phyloP scores from a whole-genome alignment of 2,329 filamentous ascomycete genomes.

The Neonectria coccinea region DNA sequence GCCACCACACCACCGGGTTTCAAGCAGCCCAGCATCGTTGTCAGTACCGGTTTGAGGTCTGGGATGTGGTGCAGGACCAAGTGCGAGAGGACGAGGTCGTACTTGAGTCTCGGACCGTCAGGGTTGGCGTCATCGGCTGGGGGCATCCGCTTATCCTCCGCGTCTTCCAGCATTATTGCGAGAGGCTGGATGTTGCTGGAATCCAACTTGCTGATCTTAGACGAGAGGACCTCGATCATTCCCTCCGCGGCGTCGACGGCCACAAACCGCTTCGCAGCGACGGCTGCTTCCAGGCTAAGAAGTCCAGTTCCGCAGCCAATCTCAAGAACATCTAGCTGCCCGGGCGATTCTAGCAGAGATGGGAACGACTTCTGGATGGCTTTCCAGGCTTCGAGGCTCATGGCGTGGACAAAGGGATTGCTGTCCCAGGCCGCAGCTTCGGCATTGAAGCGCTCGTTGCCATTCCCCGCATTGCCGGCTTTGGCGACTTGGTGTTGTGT shows the following conservation, averaged over 20 bases:
- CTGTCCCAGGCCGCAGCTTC: conserved; percentile 67
- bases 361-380: conserved; percentile 44
- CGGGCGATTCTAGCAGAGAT: conserved; percentile 10
- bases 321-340: conserved; percentile 60
- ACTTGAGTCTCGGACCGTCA: conserved; percentile 51
- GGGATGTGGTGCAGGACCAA: conserved; percentile 68
- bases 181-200: conserved; percentile 59
- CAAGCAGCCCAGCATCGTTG: conserved; percentile 60
- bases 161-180: conserved; percentile 60
- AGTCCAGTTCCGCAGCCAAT: conserved; percentile 69
- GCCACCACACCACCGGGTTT: conserved; percentile 61
- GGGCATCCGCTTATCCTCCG: conserved; percentile 59
- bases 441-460: conserved; percentile 60
- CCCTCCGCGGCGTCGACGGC: conserved; percentile 66
- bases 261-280: conserved; percentile 59
- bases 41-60: conserved; percentile 56
- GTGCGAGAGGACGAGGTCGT: conserved; percentile 65
- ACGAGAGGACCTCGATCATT: conserved; percentile 64
- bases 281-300: conserved; percentile 62
- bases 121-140: conserved; percentile 47
- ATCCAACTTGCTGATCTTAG: conserved; percentile 54
- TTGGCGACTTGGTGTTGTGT: conserved; percentile 12
- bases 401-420: conserved; percentile 63
- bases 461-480: conserved; percentile 14
- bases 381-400: conserved; percentile 51